Conservation (phyloP, 352 stramenopile genomes). For the Nothophytophthora sp. region DNA sequence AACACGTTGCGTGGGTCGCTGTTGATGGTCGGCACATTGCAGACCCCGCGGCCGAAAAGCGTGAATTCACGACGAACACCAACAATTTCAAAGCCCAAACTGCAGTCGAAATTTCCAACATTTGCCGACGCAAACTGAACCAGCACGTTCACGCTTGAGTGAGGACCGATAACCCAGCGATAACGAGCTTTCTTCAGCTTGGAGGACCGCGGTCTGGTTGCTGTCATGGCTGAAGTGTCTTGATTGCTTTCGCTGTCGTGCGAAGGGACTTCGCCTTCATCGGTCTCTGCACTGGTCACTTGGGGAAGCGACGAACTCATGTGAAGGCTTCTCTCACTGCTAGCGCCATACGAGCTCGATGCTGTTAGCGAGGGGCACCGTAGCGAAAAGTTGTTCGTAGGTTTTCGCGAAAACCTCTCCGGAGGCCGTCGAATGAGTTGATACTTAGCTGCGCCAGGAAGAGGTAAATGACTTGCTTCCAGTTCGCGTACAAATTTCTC, state of each 20-base stretch:
- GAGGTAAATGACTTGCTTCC: constrained; percentile 51
- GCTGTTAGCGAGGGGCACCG: constrained; percentile 4
- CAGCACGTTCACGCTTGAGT: constrained; percentile 53
- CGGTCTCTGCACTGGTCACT: neutral
- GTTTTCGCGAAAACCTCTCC: constrained; percentile 61
- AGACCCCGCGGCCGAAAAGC: constrained; percentile 81
- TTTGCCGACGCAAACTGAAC: constrained; percentile 84
- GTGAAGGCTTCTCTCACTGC: constrained; percentile 20
- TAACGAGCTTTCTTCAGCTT: constrained; percentile 1
- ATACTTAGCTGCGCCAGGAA: constrained; percentile 67
- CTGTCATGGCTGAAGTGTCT: constrained; percentile 1
- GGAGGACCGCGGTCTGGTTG: constrained; percentile 1
- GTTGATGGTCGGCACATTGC: constrained; percentile 92
- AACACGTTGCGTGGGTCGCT: constrained; percentile 94
- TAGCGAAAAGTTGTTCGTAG: constrained; percentile 53
- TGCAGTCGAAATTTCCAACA: constrained; percentile 82
- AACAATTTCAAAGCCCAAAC: constrained; percentile 91
- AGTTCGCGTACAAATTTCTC: constrained; percentile 73
- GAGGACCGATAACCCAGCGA: constrained; percentile 83
- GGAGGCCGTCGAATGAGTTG: constrained; percentile 79
- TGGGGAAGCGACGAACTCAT: no score
- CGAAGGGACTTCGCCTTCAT: neutral
- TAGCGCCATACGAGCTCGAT: constrained; percentile 11
- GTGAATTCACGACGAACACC: constrained; percentile 83
- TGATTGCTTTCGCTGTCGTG: constrained; percentile 5